Conservation (phyloP, 805 yeast species). For the Saturnispora serradocipensis region DNA sequence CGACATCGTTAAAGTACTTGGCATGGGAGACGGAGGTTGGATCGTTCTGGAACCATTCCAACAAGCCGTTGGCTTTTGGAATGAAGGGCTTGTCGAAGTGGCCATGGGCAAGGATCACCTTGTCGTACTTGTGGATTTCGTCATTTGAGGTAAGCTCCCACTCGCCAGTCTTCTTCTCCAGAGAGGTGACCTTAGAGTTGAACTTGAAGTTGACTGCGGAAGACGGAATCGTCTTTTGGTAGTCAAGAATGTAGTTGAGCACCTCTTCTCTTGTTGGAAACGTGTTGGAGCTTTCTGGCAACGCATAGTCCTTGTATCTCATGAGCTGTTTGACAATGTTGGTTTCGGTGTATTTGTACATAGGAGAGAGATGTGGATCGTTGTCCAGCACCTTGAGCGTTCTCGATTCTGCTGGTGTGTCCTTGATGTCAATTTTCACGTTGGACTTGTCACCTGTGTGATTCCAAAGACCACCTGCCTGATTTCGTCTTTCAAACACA, state of each 20-base stretch:
- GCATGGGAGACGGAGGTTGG: slow-evolving; percentile 34
- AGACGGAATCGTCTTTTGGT: slow-evolving; percentile 35
- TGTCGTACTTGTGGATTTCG: slow-evolving; percentile 19
- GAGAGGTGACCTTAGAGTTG: slow-evolving; percentile 38
- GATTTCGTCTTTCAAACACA: slow-evolving; percentile 25
- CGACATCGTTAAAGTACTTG: slow-evolving; percentile 32
- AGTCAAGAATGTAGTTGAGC: slow-evolving; percentile 47
- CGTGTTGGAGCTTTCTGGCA: slow-evolving; percentile 31
- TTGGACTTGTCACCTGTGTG: slow-evolving; percentile 24
- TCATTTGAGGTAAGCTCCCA: slow-evolving; percentile 21
- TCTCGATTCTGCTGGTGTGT: slow-evolving; percentile 11
- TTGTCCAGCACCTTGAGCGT: slow-evolving; percentile 14
- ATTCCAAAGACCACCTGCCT: slow-evolving; percentile 29
- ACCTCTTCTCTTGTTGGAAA: slow-evolving; percentile 61
- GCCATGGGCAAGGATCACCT: slow-evolving; percentile 38
- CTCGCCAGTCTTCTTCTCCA: slow-evolving; percentile 24
- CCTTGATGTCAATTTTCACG: slow-evolving; percentile 14
- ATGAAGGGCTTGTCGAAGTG: slow-evolving; percentile 40
- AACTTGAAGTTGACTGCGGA: slow-evolving; percentile 26
- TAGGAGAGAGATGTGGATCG: slow-evolving; percentile 23
- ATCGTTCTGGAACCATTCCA: slow-evolving; percentile 24
- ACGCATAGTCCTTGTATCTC: slow-evolving; percentile 24
- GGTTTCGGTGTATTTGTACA: slow-evolving; percentile 29
- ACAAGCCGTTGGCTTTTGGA: slow-evolving; percentile 35
- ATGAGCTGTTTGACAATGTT: slow-evolving; percentile 26